Evolutionary conservation across 129 eudicot species (phyloP), one percentile per base, ranked within the genome.

Genomic region (Kitagawia praeruptora): DNA sequence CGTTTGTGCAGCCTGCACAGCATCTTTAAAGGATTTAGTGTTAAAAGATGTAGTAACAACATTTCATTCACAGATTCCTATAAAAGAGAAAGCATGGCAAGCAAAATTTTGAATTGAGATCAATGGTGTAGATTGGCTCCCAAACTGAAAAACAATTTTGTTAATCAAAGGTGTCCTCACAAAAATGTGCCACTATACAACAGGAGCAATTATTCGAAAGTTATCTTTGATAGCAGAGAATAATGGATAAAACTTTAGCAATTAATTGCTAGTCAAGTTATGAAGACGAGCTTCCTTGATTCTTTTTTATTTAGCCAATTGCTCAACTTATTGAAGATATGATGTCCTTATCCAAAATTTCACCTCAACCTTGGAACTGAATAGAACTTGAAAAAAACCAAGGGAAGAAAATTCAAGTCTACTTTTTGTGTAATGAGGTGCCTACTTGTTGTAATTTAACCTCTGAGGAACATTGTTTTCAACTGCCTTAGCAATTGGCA

Each of bases 1-100:
- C 84, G 37, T 84, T 75, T 81, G 89, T 89, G 82, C 98, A 95
- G 70, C 80, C 77, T 41, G 69, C 45, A 77, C 98, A 95, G 82
- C 98, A 90, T 86, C 98, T 95, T 91, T 54, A 81, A 84, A 74
- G 25, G 40, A 51, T 2, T 12, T 5, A 6, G 23, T 40, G 47
- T 46, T 40, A 21, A n/a, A 2, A 11, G 16, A 67, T 44, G 48
- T 69, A 69, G 4, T 70, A 70, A 70, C 23, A 70, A 27, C 31
- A 40, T 38, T 19, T 47, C 53, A 72, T 72, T 41, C 18, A 21
- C 5, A 72, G 27, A 40, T 71, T 41, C 75, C 45, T 71, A 56
- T 13, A 56, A 11, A 9, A 11, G 34, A 13, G 0, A 10, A 9
- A 45, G 48, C 48, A 45, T 45, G 11, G 48, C 48, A 21, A 53